Evolutionary conservation across 768 basidiomycete genomes (phyloP), one percentile per base, ranked within the genome.

Genomic region (Scleroderma bovista): DNA sequence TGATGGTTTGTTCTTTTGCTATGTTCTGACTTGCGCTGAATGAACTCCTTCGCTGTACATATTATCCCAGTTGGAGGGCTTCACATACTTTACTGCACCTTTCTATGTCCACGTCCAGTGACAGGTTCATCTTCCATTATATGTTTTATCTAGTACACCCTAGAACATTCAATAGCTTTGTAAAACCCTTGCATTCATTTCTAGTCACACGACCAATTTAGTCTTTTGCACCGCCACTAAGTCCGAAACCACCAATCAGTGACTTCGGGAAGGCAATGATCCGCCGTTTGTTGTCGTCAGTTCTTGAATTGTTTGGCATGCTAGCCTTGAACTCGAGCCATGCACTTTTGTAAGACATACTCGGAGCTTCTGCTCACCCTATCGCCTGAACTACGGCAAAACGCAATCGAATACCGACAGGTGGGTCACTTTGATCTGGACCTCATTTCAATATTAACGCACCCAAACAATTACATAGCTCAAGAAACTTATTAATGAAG

Each of bases 401-500:
- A 83, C 62, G 84, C 88, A 1, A 86, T 96, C 48, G 82, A 93
- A 61, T 96, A 96, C 62, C 76, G 88, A 29, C 83, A 84, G 73
- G 89, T 88, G 49, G 46, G 13, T 29, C 26, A 6, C 24, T n/a
- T 46, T 4, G 15, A n/a, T 10, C n/a, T 17, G 13, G n/a, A 8
- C 9, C 16, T 20, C 15, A 12, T 17, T 3, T 32, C 9, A 19
- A 15, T 15, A 15, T 26, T 11, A 7, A 16, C 20, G 12, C 22
- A 16, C 23, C 24, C 34, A 17, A 53, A 10, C 31, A n/a, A 12
- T 34, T 32, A 32, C 19, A 37, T 57, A 95, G 88, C 81, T 97
- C 49, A 96, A 97, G 70, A 92, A 88, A 58, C 71, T 94, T 26
- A 93, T 97, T 57, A 88, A 89, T 54, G 77, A 84, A 60, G 79